These are phyloP conservation scores for Larix kaempferi DNA, from an alignment of 75 land plant species.

Conservation along the genomic window DNA sequence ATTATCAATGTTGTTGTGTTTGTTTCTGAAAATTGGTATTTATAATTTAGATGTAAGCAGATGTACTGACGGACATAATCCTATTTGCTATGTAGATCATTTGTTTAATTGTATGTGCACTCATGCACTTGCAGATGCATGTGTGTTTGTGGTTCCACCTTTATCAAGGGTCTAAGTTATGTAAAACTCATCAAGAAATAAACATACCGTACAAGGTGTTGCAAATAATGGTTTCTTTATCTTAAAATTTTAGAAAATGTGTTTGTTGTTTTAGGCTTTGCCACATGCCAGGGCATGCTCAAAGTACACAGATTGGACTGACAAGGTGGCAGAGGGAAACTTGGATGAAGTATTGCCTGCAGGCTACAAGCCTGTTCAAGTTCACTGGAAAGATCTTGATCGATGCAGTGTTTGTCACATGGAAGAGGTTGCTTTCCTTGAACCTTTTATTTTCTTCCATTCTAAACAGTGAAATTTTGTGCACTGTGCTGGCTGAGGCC, in stretches of 20 bases:
- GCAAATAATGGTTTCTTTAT: too few species aligned
- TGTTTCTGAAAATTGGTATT: neutral
- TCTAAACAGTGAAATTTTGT: too few species aligned
- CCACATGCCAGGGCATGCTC: constrained; percentile 61
- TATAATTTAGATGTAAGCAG: neutral
- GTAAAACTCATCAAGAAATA: neutral
- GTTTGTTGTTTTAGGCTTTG: constrained; percentile 34
- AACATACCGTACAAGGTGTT: neutral
- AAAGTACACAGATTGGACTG: constrained; percentile 34
- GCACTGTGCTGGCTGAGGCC: too few species aligned
- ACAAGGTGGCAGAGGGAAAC: constrained; percentile 26
- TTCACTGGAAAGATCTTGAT: constrained; percentile 93
- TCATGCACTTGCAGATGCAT: neutral
- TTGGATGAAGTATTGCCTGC: constrained; percentile 33
- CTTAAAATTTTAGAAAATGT: neutral
- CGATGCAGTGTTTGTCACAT: constrained; percentile 90
- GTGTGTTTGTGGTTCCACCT: neutral
- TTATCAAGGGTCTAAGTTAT: neutral
- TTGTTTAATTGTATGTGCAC: neutral
- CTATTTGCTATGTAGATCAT: neutral
- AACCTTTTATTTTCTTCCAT: neutral
- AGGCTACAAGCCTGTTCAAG: constrained; percentile 77
- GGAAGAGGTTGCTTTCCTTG: constrained; percentile 63
- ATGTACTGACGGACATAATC: neutral
- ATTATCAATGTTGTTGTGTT: too few species aligned